Evolutionary conservation across 345 rosid genomes (phyloP).

Genomic region (Pistacia integerrima): DNA sequence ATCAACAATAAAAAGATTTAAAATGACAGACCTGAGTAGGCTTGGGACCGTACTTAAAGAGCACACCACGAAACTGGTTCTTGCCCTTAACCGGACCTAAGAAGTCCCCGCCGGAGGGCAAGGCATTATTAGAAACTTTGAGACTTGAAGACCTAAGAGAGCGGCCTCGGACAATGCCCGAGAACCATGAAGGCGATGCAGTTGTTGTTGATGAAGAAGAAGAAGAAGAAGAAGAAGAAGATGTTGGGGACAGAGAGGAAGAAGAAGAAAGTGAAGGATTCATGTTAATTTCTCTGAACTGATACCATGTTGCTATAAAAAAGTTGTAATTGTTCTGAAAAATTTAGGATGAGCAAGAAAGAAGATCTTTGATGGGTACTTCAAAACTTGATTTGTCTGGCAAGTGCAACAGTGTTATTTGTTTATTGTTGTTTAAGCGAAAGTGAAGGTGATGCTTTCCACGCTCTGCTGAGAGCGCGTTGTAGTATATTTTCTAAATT

Average conservation of each 20-base stretch:
- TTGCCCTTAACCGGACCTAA: slow-evolving; percentile 75
- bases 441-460: neutral
- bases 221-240: slow-evolving; percentile 23
- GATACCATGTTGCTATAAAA: neutral
- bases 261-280: slow-evolving; percentile 27
- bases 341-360: neutral
- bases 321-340: neutral
- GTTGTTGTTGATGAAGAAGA: slow-evolving; percentile 7
- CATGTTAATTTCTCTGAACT: slow-evolving; percentile 17
- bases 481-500: neutral
- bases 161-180: slow-evolving; percentile 79
- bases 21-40: slow-evolving; percentile 64
- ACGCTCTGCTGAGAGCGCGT: slow-evolving; percentile 7
- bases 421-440: neutral
- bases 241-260: neutral
- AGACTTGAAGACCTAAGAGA: slow-evolving; percentile 37
- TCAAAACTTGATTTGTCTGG: neutral
- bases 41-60: slow-evolving; percentile 91
- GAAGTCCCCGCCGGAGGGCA: slow-evolving; percentile 31
- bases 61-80: slow-evolving; percentile 89
- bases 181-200: slow-evolving; percentile 52
- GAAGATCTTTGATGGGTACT: neutral
- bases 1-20: neutral
- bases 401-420: neutral
- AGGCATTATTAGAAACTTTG: slow-evolving; percentile 39